Conservation (phyloP, 1,284 basidiomycete species). For the Trichosporon sp. region DNA sequence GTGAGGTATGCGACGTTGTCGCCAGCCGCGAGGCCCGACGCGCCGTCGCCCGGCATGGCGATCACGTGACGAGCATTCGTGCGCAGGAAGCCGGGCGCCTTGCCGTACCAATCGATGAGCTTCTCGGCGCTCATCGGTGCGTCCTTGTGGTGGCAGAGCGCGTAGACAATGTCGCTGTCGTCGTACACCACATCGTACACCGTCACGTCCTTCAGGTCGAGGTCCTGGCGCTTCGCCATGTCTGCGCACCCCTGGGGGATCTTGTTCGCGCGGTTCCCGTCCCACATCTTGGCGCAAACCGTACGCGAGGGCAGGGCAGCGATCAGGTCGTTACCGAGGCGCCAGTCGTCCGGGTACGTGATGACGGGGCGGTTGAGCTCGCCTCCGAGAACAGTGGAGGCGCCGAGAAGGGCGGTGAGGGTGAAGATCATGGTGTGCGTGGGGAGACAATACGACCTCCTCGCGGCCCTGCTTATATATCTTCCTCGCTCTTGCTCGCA, state of each 20-base stretch:
- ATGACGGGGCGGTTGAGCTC: neutral
- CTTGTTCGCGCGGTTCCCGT: neutral
- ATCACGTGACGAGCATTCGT: neutral
- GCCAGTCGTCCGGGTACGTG: neutral
- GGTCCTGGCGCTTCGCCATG: neutral
- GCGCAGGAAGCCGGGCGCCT: neutral
- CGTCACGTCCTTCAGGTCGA: neutral
- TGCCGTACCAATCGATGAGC: neutral
- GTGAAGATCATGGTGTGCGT: no score
- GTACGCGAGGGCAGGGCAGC: neutral
- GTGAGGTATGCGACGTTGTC: neutral
- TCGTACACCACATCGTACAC: neutral
- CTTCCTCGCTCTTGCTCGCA: no score
- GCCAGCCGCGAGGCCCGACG: neutral
- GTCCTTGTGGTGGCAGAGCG: neutral
- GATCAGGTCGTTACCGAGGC: neutral
- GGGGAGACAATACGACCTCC: no score
- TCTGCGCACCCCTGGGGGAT: neutral
- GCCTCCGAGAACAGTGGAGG: neutral
- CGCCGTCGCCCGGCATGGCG: neutral
- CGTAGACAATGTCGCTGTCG: neutral
- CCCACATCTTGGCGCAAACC: neutral
- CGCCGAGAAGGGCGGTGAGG: neutral
- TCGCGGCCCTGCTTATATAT: no score
- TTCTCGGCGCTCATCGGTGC: neutral